Evolutionary conservation across 2,329 filamentous ascomycete genomes (phyloP), one percentile per base, ranked within the genome.

Genomic region (Aspergillus viridinutans): DNA sequence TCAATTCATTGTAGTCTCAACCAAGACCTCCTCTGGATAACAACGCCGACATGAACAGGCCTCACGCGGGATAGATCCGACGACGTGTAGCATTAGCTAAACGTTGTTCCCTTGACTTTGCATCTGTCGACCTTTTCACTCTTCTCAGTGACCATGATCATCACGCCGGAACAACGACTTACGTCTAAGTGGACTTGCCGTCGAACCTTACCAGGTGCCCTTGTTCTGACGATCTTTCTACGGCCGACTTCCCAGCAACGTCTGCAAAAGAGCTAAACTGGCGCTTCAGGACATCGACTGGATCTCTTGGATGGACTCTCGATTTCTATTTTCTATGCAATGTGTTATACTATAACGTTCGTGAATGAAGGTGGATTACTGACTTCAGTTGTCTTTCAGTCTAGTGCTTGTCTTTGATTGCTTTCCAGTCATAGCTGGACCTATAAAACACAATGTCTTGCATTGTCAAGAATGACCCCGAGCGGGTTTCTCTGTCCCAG

Each of bases 401-500:
- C 57, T 68, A 73, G 71, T 71, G 60, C 63, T 62, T 67, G 60
- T 62, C 60, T 58, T 56, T 58, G 59, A 60, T 61, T 56, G 42
- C 40, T 49, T 53, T 51, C 54, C 58, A 62, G 58, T 52, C 50
- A 32, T 28, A 38, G 40, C 61, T 67, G 62, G 63, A 56, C 50
- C 49, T 59, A 49, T 58, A 56, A 66, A 54, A 65, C 64, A 72
- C 58, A 66, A 77, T 75, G 74, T 70, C 72, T 66, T 64, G 69
- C 52, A 70, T 69, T 60, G 69, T 68, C 59, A 75, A 71, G 63
- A 71, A 64, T 57, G 72, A 73, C 64, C 64, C 70, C 54, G 69
- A 71, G 56, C 69, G 70, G 63, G 66, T 75, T 58, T 66, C 73
- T 63, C 67, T 75, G 43, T 64, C 71, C 56, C 69, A 70, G 58